phyloP scores from a whole-genome alignment of 2,329 filamentous ascomycete genomes.

The Cladorrhinum sp. region DNA sequence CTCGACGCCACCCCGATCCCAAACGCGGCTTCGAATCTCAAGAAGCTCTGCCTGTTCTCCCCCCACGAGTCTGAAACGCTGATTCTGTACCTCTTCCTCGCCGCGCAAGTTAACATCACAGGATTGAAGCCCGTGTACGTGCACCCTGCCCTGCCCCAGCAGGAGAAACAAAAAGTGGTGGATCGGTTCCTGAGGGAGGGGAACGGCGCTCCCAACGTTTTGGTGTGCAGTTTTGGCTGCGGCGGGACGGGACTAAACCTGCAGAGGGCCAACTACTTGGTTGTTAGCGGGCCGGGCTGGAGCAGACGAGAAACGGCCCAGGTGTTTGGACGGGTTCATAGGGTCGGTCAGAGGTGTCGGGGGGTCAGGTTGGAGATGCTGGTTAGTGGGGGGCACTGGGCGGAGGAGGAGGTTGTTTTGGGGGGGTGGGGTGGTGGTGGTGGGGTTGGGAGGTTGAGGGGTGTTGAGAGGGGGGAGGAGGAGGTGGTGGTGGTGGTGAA shows the following conservation, averaged over 20 bases:
- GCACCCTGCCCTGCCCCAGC: background rate
- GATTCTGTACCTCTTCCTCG: conserved; percentile 17
- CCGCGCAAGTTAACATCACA: background rate
- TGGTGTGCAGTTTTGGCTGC: conserved; percentile 18
- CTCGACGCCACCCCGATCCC: conserved; percentile 18
- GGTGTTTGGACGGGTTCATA: conserved; percentile 23
- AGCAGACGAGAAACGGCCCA: conserved; percentile 24
- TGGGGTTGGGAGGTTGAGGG: background rate
- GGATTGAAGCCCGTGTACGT: conserved; percentile 18
- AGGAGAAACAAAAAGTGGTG: conserved; percentile 10
- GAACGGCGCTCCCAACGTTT: conserved; percentile 22
- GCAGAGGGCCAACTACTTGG: conserved; percentile 22
- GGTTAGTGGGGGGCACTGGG: background rate
- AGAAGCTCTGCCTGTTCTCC: conserved; percentile 23
- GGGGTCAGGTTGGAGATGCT: background rate
- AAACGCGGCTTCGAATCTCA: conserved; percentile 12
- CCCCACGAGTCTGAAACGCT: conserved; percentile 22
- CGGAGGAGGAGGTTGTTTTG: background rate
- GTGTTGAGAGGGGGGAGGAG: background rate
- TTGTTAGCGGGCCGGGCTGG: conserved; percentile 23
- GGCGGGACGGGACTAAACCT: conserved; percentile 26
- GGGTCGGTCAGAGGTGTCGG: conserved; percentile 21
- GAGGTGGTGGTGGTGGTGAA: no score
- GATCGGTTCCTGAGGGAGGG: conserved; percentile 16
- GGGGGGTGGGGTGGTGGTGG: background rate